These are phyloP conservation scores for Thecaphora thlaspeos DNA, from an alignment of 1,284 basidiomycete species.

Conservation along the genomic window DNA sequence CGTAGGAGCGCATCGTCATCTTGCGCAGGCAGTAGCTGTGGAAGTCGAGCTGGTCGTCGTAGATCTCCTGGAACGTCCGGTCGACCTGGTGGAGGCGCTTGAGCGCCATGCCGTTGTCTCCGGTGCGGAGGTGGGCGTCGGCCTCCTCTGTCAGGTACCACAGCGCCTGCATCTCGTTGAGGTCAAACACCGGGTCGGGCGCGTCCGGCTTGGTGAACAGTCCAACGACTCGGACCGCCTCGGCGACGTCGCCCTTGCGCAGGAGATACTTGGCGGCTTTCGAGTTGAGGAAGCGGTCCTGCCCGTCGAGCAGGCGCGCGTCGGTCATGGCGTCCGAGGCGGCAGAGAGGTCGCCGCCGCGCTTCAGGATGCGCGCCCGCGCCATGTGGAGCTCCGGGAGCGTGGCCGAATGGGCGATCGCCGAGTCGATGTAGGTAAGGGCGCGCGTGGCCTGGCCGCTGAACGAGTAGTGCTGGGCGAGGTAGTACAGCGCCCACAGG, in stretches of 20 bases:
- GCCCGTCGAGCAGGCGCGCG: conserved; percentile 82
- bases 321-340: conserved; percentile 78
- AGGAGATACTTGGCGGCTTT: conserved; percentile 90
- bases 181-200: conserved; percentile 71
- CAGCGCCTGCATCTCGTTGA: conserved; percentile 94
- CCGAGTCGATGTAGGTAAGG: conserved; percentile 67
- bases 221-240: conserved; percentile 37
- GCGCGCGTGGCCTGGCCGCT: conserved; percentile 62
- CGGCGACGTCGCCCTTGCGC: conserved; percentile 69
- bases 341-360: conserved; percentile 74
- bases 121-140: conserved; percentile 68
- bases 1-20: conserved; percentile 80
- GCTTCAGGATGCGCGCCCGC: conserved; percentile 80
- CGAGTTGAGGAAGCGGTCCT: conserved; percentile 93
- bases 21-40: conserved; percentile 91
- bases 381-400: conserved; percentile 86
- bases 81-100: conserved; percentile 80
- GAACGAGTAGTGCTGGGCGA: conserved; percentile 82
- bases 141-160: conserved; percentile 85
- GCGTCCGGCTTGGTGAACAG: conserved; percentile 61
- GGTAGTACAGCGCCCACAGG: conserved; percentile 93
- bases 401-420: conserved; percentile 84
- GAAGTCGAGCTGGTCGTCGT: conserved; percentile 98
- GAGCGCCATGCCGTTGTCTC: conserved; percentile 75
- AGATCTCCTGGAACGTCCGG: conserved; percentile 82